Evolutionary conservation across 2,329 filamentous ascomycete genomes (phyloP), one percentile per base, ranked within the genome.

Genomic region (Paraphaeosphaeria sporulosa): DNA sequence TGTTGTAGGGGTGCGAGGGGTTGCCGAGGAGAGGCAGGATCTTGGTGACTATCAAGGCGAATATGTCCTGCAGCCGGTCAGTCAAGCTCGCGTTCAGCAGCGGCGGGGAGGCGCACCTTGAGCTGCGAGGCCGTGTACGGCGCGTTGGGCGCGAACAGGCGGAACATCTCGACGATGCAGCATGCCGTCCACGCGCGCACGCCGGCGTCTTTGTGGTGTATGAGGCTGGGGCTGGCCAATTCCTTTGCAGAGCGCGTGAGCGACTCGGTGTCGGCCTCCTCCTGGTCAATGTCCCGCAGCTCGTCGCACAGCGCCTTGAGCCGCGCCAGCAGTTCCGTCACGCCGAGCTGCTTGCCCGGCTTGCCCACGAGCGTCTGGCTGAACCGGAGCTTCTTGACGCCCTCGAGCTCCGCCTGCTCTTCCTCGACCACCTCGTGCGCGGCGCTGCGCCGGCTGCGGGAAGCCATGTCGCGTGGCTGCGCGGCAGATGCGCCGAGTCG

Each of bases 181-280:
- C 92, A 92, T 46, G 93, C 89, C 34, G 92, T 87, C 82, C 91
- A 97, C 27, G 95, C 94, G 78, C 91, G 90, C 65, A 99, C 93
- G 58, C 95, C 95, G 66, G 90, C 91, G 78, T 99, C 95, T 81
- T 96, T 96, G 80, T 99, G 95, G 61, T 87, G 88, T 49, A 99
- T 81, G 25, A 99, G 83, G 72, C 95, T 93, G 62, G 90, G 88
- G 64, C 89, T 89, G 6, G 90, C 92, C 47, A 99, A 85, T 71
- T 97, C 92, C 74, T 93, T 91, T 55, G 94, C 92, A 64, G 96
- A 91, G 53, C 90, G 89, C 63, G 85, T 87, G 65, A 98, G 85
- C n/a, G 93, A 94, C n/a, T 90, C 87, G 68, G 91, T 87, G 61
- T 96, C 89, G 59, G 90, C 88, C 59, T 90, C 89, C 70, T 97